Evolutionary conservation across 2,329 filamentous ascomycete genomes (phyloP), one percentile per base, ranked within the genome.

Genomic region (Pseudodiploospora longispora): DNA sequence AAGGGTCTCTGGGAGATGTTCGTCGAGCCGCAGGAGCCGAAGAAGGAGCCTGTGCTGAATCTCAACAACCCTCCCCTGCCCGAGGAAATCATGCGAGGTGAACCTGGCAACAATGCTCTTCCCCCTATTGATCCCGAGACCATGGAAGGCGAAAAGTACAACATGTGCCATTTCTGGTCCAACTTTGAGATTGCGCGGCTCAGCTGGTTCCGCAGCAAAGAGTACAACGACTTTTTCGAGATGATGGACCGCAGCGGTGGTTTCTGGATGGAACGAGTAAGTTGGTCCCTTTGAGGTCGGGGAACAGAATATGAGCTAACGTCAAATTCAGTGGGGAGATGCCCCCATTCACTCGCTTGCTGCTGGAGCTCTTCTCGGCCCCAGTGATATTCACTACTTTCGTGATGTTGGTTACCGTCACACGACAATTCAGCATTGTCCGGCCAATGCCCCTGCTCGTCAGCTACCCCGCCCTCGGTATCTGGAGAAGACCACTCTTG

Each of bases 121-220:
- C 82, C 84, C 30, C 82, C 93, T 36, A 85, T 96, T 45, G 88
- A 97, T 59, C 82, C 85, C 0, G 90, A 97, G 59, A 79, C 83
- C 36, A 98, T 98, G 93, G 91, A 97, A 62, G 88, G 89, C 51
- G 93, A 98, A 65, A 87, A 83, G 57, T 98, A 98, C 75, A 98
- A 98, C 70, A 98, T 98, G 93, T 98, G 93, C 64, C 93, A 98
- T 72, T 98, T 96, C 73, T 98, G 93, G 93, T 95, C 89, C 65
- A 98, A 98, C 65, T 98, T 98, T 55, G 93, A 98, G 67, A 98
- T 98, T 68, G 93, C 93, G 10, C 82, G 83, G 47, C 77, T 98
- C 49, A 85, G 87, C 68, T 98, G 89, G 81, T 97, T 97, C 78
- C 82, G 93, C 55, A 96, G 90, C 72, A 91, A 95, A 68, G 86